Conservation (phyloP, 148 eudicot species). For the Beta vulgaris region DNA sequence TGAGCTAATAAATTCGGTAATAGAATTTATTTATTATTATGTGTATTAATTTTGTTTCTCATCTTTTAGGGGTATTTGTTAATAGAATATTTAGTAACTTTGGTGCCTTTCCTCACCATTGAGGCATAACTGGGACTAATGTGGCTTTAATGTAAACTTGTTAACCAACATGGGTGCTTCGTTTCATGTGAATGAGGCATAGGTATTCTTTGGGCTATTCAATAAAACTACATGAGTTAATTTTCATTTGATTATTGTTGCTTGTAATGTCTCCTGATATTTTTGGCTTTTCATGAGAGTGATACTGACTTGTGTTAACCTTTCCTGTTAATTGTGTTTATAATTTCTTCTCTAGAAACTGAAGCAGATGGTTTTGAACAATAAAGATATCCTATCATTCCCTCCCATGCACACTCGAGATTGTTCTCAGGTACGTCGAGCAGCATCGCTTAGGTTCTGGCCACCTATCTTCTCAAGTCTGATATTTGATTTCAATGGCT, state of each 20-base stretch:
- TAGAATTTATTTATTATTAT: conserved; percentile 8
- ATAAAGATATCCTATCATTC: conserved; percentile 57
- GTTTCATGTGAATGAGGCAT: background rate
- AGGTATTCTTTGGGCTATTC: background rate
- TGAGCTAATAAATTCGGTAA: conserved; percentile 78
- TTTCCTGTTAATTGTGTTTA: conserved; percentile 14
- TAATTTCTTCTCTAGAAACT: conserved; percentile 53
- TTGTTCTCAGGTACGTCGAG: conserved; percentile 70
- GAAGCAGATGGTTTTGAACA: conserved; percentile 66
- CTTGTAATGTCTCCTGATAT: background rate
- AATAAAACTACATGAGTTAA: background rate
- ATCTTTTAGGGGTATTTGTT: background rate
- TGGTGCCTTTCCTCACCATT: background rate
- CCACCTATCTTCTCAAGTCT: background rate
- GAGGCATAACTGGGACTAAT: background rate
- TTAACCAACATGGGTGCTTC: background rate
- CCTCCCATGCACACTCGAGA: conserved; percentile 80
- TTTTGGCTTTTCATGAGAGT: background rate
- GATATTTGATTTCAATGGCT: background rate
- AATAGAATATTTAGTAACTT: background rate
- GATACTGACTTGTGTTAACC: conserved; percentile 2
- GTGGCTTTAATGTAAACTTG: background rate
- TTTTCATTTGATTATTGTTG: background rate
- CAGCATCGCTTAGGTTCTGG: background rate
- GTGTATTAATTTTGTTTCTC: background rate